Percentiles rank a stretch among this genome's conserved stretches.
Conservation (phyloP, 2,329 filamentous ascomycete species). For the Fusarium sp. region DNA sequence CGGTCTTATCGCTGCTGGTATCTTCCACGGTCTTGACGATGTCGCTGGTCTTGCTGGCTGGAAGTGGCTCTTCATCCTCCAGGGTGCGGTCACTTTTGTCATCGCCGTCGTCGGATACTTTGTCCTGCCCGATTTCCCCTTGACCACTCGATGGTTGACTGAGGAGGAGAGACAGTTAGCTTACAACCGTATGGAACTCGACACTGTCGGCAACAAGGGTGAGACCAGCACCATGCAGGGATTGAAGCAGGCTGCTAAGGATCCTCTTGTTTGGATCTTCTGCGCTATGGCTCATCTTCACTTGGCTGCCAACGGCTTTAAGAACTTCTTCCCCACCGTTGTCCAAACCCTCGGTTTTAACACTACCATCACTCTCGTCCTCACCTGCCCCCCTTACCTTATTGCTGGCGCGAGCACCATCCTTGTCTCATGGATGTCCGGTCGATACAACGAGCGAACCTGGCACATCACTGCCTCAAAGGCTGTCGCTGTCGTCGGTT, state of each 20-base stretch:
- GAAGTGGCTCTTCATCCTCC: slow-evolving; percentile 71
- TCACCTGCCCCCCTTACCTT: slow-evolving; percentile 59
- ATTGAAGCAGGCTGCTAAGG: slow-evolving; percentile 57
- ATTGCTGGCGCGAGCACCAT: slow-evolving; percentile 50
- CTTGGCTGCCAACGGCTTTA: slow-evolving; percentile 61
- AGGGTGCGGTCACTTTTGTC: slow-evolving; percentile 61
- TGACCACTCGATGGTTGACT: slow-evolving; percentile 57
- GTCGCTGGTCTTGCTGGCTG: slow-evolving; percentile 46
- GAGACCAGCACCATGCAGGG: slow-evolving; percentile 57
- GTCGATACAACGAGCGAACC: slow-evolving; percentile 59
- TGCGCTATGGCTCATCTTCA: slow-evolving; percentile 64
- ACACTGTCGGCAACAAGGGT: slow-evolving; percentile 58
- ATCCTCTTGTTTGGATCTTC: slow-evolving; percentile 63
- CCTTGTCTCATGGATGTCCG: slow-evolving; percentile 54
- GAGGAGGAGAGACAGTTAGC: slow-evolving; percentile 60
- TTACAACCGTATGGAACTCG: slow-evolving; percentile 56
- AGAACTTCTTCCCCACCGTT: slow-evolving; percentile 50
- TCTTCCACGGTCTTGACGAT: slow-evolving; percentile 52
- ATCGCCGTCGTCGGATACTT: slow-evolving; percentile 47
- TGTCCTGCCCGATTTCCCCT: slow-evolving; percentile 53
- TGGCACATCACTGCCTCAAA: slow-evolving; percentile 61
- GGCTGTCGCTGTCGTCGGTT: slow-evolving; percentile 52
- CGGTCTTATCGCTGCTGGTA: slow-evolving; percentile 59
- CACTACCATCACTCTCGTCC: slow-evolving; percentile 48
- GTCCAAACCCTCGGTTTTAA: slow-evolving; percentile 48